Evolutionary conservation across 768 basidiomycete species (phyloP).

Genomic region (Cystofilobasidium bisporidii): DNA sequence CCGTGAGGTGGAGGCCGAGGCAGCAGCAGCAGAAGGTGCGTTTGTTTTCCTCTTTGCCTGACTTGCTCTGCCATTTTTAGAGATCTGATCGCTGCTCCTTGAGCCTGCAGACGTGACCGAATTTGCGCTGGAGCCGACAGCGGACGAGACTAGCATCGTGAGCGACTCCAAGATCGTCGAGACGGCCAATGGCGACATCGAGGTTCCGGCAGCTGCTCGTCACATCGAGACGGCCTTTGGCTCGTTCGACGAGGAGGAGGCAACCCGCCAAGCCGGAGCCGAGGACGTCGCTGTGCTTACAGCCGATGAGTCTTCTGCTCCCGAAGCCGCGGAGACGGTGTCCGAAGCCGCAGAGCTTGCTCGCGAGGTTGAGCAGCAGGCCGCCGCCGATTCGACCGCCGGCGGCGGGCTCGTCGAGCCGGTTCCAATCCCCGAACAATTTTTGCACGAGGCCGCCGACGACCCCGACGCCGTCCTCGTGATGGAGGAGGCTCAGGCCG

Average conservation of each 20-base stretch:
- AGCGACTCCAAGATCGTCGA: constrained; percentile 17
- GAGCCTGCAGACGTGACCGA: too few species aligned
- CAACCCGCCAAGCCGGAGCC: neutral
- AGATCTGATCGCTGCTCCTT: neutral
- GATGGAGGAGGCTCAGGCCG: neutral
- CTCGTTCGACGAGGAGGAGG: neutral
- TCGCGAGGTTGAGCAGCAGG: constrained; percentile 2
- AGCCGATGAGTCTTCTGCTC: neutral
- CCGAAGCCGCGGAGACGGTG: neutral
- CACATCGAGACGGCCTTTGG: constrained; percentile 7
- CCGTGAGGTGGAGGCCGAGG: constrained; percentile 1
- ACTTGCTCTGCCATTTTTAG: too few species aligned
- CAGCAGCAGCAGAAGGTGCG: neutral
- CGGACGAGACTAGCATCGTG: constrained; percentile 3
- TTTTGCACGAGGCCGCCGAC: neutral
- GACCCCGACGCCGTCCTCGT: neutral
- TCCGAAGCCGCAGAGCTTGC: neutral
- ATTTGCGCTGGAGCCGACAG: neutral
- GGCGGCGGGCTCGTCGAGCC: constrained; percentile 14
- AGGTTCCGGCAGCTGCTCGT: neutral
- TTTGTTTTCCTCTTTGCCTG: neutral
- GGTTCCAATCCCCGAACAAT: constrained; percentile 11
- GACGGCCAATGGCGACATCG: constrained; percentile 18
- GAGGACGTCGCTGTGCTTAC: neutral
- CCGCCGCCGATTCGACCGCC: constrained; percentile 7